phyloP scores from a whole-genome alignment of 139 green algal species.

The Choricystis sp. region DNA sequence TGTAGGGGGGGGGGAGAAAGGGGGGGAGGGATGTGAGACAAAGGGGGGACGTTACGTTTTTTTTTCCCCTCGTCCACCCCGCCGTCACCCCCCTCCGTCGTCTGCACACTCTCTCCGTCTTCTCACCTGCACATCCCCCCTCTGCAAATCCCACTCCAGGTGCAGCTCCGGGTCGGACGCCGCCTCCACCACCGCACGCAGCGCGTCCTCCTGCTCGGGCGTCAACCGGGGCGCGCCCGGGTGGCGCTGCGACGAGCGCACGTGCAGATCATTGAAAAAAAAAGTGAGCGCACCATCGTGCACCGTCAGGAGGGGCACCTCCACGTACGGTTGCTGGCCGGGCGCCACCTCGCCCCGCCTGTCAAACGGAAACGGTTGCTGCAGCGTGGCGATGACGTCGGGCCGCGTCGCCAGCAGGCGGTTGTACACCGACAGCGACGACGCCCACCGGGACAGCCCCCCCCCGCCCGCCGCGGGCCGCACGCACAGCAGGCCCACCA shows the following conservation, averaged over 20 bases:
- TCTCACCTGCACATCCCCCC: conserved; percentile 11
- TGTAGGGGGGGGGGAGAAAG: no score
- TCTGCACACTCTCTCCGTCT: no score
- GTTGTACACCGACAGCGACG: conserved; percentile 25
- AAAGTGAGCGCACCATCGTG: conserved; percentile 8
- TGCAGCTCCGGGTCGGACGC: conserved; percentile 14
- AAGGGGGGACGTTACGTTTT: no score
- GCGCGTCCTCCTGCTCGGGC: conserved; percentile 13
- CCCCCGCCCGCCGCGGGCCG: conserved; percentile 27
- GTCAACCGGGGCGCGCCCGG: conserved; percentile 19
- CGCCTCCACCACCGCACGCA: conserved; percentile 12
- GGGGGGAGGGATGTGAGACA: no score
- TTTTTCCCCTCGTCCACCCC: no score
- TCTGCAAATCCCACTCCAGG: conserved; percentile 14
- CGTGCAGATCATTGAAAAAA: conserved; percentile 3
- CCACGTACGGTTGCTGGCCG: conserved; percentile 16
- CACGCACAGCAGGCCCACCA: conserved; percentile 27
- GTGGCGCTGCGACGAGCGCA: conserved; percentile 14
- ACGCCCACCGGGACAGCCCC: conserved; percentile 23
- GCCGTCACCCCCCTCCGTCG: conserved; percentile 31
- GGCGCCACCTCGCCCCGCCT: conserved; percentile 15
- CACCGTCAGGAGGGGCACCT: conserved; percentile 18
- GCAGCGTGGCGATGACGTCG: conserved; percentile 17
- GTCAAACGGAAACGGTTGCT: background rate
- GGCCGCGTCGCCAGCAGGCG: conserved; percentile 16